phyloP scores from a whole-genome alignment of 192 early-diverging fungal species.

The Mortierella antarctica region DNA sequence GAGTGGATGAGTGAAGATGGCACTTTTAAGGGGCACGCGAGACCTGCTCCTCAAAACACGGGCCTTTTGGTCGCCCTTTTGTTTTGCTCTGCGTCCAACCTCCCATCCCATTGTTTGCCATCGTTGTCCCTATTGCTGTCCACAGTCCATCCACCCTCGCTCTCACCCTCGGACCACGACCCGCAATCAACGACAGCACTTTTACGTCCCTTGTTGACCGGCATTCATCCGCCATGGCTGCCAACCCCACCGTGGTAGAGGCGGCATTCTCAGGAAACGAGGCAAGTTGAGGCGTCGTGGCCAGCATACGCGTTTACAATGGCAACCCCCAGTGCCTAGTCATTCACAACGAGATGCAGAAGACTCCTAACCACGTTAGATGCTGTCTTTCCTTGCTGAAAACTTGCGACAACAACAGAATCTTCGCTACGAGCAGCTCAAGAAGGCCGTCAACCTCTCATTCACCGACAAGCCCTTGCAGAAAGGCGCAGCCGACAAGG shows the following conservation, averaged over 20 bases:
- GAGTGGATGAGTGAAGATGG: too few relatives aligned
- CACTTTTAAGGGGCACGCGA: too few relatives aligned
- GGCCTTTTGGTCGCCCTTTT: too few relatives aligned
- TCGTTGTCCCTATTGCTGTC: too few relatives aligned
- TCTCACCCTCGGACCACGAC: background rate
- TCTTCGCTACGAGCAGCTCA: constrained; percentile 25
- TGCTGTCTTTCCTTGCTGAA: background rate
- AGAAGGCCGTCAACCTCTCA: constrained; percentile 8
- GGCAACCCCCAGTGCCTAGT: background rate
- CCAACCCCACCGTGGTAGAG: constrained; percentile 4
- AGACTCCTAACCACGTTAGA: background rate
- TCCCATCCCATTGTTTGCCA: too few relatives aligned
- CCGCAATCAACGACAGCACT: background rate
- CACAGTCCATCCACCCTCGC: background rate
- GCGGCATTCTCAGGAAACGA: constrained; percentile 11
- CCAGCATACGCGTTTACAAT: background rate
- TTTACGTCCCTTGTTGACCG: background rate
- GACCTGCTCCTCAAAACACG: too few relatives aligned
- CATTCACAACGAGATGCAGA: background rate
- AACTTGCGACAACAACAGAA: constrained; percentile 10
- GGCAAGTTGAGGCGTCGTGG: background rate
- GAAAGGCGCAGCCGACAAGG: constrained; percentile 56
- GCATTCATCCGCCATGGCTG: constrained; percentile 8
- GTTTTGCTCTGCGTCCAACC: too few relatives aligned
- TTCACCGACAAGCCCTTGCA: constrained; percentile 24